phyloP scores from a whole-genome alignment of 1,284 basidiomycete species.

The Cryptococcus sp. region DNA sequence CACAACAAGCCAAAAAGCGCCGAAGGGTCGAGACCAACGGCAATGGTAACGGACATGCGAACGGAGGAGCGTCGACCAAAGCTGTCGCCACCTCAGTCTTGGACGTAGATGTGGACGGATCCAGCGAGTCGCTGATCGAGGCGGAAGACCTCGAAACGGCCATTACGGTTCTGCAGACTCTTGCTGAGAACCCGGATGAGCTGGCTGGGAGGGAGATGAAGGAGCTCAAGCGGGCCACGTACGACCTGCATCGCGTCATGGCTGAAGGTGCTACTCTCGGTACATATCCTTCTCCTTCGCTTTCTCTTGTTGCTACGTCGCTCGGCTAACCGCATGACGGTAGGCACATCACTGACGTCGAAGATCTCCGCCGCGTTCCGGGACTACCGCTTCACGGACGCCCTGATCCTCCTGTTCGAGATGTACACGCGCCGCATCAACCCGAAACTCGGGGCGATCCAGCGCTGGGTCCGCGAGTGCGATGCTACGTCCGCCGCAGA shows the following conservation, averaged over 20 bases:
- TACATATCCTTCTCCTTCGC: constrained; percentile 17
- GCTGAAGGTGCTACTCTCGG: constrained; percentile 46
- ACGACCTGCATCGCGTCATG: constrained; percentile 47
- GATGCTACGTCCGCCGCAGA: constrained; percentile 57
- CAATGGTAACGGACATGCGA: constrained; percentile 3
- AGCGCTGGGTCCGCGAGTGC: constrained; percentile 63
- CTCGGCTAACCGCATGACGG: background rate
- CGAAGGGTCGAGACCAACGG: constrained; percentile 19
- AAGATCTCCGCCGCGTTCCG: constrained; percentile 58
- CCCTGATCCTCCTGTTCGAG: constrained; percentile 61
- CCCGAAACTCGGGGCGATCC: constrained; percentile 62
- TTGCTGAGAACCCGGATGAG: constrained; percentile 44
- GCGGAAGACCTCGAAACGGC: constrained; percentile 48
- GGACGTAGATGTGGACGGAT: constrained; percentile 3
- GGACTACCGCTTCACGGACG: constrained; percentile 55
- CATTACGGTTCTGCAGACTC: constrained; percentile 40
- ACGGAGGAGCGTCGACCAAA: constrained; percentile 4
- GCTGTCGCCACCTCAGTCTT: background rate
- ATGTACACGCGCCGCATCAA: constrained; percentile 58
- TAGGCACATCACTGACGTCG: constrained; percentile 56
- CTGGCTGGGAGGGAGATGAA: constrained; percentile 45
- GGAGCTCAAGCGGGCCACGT: constrained; percentile 48
- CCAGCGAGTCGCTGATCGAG: constrained; percentile 28
- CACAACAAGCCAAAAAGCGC: constrained; percentile 37
- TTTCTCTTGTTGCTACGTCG: background rate